These are phyloP conservation scores for Huntiella moniliformis DNA, from an alignment of 2,329 filamentous ascomycete genomes.

Conservation along the genomic window DNA sequence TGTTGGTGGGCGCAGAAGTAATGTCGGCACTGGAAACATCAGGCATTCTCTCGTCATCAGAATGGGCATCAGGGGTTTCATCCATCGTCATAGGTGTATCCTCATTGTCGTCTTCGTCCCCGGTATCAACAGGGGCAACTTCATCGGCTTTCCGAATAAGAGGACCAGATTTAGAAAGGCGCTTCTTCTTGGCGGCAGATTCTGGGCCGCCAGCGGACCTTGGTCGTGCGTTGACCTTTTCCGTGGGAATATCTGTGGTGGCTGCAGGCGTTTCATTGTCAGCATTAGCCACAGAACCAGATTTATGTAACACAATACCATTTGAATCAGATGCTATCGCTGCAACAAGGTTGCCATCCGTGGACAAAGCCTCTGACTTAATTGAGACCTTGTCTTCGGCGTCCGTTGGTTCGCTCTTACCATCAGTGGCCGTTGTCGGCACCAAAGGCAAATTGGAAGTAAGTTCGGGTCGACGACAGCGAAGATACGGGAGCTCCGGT, in stretches of 20 bases:
- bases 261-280: too few species aligned
- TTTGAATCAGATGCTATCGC: too few species aligned
- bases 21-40: neutral
- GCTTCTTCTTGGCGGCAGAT: neutral
- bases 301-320: neutral
- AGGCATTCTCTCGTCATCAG: slow-evolving; percentile 2
- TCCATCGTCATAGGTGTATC: neutral
- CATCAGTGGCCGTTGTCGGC: neutral
- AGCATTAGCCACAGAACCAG: neutral
- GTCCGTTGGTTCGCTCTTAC: neutral
- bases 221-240: too few species aligned
- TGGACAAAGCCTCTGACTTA: neutral
- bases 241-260: too few species aligned
- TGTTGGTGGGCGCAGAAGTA: neutral
- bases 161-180: neutral
- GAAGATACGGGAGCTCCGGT: slow-evolving; percentile 16
- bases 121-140: neutral
- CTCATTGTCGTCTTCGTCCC: neutral
- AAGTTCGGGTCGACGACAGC: slow-evolving; percentile 1
- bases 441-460: neutral
- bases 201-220: too few species aligned
- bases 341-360: neutral
- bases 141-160: neutral
- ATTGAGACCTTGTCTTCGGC: neutral
- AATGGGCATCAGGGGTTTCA: neutral